Conservation (phyloP, 1,139 yeast genomes). For the Meyerozyma sp. region DNA sequence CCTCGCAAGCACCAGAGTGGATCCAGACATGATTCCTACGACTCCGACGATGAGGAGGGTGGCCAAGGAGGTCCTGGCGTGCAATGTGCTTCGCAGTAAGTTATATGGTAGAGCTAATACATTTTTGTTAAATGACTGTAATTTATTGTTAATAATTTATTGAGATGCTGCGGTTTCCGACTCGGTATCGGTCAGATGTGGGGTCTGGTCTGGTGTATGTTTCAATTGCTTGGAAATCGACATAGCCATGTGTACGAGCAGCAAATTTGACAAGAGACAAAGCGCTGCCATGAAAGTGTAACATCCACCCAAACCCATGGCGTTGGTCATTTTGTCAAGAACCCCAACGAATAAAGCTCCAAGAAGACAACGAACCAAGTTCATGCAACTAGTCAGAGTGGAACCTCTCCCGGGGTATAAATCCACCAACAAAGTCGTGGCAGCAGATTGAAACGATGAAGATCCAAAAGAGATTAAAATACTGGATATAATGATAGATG, state of each 20-base stretch:
- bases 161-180: not conserved
- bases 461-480: constrained; percentile 24
- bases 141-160: not conserved
- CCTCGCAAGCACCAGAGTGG: constrained; percentile 52
- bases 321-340: constrained; percentile 21
- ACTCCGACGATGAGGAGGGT: constrained; percentile 64
- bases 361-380: constrained; percentile 30
- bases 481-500: constrained; percentile 28
- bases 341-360: constrained; percentile 33
- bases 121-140: not conserved
- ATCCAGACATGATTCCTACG: constrained; percentile 50
- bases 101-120: not conserved
- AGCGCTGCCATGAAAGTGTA: constrained; percentile 32
- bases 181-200: not conserved
- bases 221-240: not conserved
- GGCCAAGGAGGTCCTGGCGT: constrained; percentile 66
- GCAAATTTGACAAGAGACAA: constrained; percentile 8
- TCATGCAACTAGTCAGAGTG: constrained; percentile 33
- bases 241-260: not conserved
- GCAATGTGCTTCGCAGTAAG: constrained; percentile 81
- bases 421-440: constrained; percentile 35
- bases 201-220: not conserved
- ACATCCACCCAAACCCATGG: constrained; percentile 31
- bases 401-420: constrained; percentile 29
- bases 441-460: constrained; percentile 22